These are phyloP conservation scores for Schwanniomyces vanrijiae DNA, from an alignment of 805 yeast genomes.

Conservation along the genomic window DNA sequence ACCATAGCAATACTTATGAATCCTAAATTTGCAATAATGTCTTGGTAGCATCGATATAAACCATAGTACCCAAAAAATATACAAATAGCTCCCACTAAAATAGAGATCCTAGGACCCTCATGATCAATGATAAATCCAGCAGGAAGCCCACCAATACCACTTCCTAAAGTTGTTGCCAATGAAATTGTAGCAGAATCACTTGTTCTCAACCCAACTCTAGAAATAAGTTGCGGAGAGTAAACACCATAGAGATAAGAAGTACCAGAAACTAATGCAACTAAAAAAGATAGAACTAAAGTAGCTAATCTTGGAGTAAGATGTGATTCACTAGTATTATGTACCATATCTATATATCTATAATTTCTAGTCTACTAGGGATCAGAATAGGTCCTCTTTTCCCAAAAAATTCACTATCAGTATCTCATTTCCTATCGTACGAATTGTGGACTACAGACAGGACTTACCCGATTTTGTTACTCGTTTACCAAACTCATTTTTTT, in stretches of 20 bases:
- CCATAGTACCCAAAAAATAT: slow-evolving; percentile 56
- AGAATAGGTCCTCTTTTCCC: background rate
- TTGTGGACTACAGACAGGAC: too few relatives aligned
- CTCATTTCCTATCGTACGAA: background rate
- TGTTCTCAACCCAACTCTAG: slow-evolving; percentile 55
- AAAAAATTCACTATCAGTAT: background rate
- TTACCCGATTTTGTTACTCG: background rate
- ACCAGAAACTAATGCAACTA: slow-evolving; percentile 68
- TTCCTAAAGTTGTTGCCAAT: slow-evolving; percentile 60
- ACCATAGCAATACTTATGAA: slow-evolving; percentile 50
- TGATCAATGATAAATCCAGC: slow-evolving; percentile 70
- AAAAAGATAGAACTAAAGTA: slow-evolving; percentile 30
- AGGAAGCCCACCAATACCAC: slow-evolving; percentile 66
- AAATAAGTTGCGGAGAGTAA: slow-evolving; percentile 71
- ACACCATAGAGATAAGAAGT: slow-evolving; percentile 74
- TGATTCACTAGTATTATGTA: background rate
- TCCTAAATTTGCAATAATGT: slow-evolving; percentile 36
- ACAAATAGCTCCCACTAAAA: slow-evolving; percentile 53
- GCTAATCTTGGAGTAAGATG: slow-evolving; percentile 15
- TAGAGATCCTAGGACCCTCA: slow-evolving; percentile 55
- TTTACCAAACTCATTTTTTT: background rate
- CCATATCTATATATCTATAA: background rate
- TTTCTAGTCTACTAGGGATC: background rate
- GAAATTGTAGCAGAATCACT: slow-evolving; percentile 66
- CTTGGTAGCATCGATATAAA: slow-evolving; percentile 47